Conservation (phyloP, 2,329 filamentous ascomycete species). For the Plectosphaerella cucumerina region DNA sequence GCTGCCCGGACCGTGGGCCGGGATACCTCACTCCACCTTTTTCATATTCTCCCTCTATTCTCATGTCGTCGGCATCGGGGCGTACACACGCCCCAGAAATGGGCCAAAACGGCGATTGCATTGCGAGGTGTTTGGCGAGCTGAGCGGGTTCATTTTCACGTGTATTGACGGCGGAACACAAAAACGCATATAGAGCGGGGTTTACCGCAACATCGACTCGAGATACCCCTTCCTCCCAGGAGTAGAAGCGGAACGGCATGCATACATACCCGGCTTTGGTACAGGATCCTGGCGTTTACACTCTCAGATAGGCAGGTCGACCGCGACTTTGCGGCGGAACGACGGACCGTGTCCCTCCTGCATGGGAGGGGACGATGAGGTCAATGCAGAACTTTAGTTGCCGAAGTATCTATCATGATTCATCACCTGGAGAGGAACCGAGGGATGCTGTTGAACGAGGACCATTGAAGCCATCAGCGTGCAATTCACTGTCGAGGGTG, state of each 20-base stretch:
- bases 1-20: neutral
- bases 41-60: neutral
- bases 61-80: neutral
- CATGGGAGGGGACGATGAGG: too few relatives aligned
- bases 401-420: too few relatives aligned
- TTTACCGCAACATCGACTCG: neutral
- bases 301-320: too few relatives aligned
- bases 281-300: neutral
- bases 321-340: too few relatives aligned
- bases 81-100: neutral
- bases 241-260: neutral
- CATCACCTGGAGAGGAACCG: too few relatives aligned
- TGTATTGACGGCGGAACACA: neutral
- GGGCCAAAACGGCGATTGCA: neutral
- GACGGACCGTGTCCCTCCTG: too few relatives aligned
- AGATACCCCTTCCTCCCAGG: neutral
- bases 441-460: too few relatives aligned
- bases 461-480: too few relatives aligned
- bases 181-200: neutral
- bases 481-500: too few relatives aligned
- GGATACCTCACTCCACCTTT: neutral
- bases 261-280: neutral
- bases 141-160: neutral
- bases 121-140: neutral
- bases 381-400: too few relatives aligned